These are phyloP conservation scores for Endoconidiophora laricicola DNA, from an alignment of 2,329 filamentous ascomycete genomes.

Conservation along the genomic window DNA sequence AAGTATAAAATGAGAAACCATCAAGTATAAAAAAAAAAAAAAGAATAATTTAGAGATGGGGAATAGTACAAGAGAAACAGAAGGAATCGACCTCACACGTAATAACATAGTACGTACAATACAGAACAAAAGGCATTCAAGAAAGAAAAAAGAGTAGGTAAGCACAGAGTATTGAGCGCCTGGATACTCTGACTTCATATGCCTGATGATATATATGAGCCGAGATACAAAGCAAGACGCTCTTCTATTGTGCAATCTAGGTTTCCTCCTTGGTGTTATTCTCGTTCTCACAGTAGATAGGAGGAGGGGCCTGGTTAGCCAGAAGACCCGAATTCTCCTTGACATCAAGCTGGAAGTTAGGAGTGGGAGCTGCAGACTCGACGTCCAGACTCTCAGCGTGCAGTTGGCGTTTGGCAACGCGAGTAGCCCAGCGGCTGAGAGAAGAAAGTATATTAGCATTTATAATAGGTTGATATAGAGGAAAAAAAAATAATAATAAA, in stretches of 20 bases:
- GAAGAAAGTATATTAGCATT: background rate
- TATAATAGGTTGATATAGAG: background rate
- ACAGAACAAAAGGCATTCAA: background rate
- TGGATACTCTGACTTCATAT: background rate
- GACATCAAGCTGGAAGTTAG: background rate
- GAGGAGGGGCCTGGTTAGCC: conserved; percentile 1
- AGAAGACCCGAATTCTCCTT: conserved; percentile 6
- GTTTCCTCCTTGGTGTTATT: background rate
- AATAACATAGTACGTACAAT: no score
- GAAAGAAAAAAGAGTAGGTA: background rate
- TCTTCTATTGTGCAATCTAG: background rate
- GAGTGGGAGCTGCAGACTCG: background rate
- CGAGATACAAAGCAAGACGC: background rate
- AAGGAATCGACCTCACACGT: no score
- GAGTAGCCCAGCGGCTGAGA: background rate
- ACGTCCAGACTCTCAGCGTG: background rate
- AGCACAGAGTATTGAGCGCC: background rate
- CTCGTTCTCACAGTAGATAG: conserved; percentile 4
- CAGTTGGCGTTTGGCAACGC: background rate
- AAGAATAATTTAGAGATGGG: background rate
- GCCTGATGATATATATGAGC: background rate
- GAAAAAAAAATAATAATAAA: background rate
- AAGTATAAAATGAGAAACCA: no score
- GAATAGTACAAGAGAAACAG: background rate
- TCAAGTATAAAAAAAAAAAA: no score